These are phyloP conservation scores for Vitis cinerea DNA, from an alignment of 164 flowering plant genomes.

Conservation along the genomic window DNA sequence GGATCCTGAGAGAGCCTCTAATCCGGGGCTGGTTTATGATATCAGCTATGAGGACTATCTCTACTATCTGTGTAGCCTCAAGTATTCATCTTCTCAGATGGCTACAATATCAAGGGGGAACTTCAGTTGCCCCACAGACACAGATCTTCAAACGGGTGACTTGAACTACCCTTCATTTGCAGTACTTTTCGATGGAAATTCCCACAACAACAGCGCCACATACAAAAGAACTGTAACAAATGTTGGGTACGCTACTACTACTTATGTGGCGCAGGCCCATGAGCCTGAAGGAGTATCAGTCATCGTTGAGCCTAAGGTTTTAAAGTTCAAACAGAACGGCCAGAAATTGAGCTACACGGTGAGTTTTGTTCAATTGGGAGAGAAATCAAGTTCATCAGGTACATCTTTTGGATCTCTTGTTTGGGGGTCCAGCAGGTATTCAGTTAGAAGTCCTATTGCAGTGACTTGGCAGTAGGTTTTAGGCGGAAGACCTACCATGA, in stretches of 20 bases:
- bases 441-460: slow-evolving; percentile 67
- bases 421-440: slow-evolving; percentile 42
- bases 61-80: slow-evolving; percentile 55
- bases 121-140: slow-evolving; percentile 32
- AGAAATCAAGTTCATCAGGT: neutral
- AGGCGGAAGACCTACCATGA: too few relatives aligned
- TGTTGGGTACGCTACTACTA: slow-evolving; percentile 42
- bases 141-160: slow-evolving; percentile 36
- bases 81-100: slow-evolving; percentile 46
- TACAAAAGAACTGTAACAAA: slow-evolving; percentile 60
- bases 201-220: slow-evolving; percentile 17
- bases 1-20: slow-evolving; percentile 52
- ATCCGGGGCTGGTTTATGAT: slow-evolving; percentile 70
- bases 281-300: slow-evolving; percentile 47
- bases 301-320: slow-evolving; percentile 34
- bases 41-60: slow-evolving; percentile 48
- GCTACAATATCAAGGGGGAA: slow-evolving; percentile 30
- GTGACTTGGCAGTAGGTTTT: slow-evolving; percentile 33
- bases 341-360: slow-evolving; percentile 53
- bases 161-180: slow-evolving; percentile 78
- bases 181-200: slow-evolving; percentile 22
- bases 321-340: slow-evolving; percentile 34
- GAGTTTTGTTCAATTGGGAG: slow-evolving; percentile 27
- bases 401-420: slow-evolving; percentile 51
- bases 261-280: slow-evolving; percentile 28